These are phyloP conservation scores for Helenozyma baotianmanensis DNA, from an alignment of 805 yeast genomes.

Conservation along the genomic window DNA sequence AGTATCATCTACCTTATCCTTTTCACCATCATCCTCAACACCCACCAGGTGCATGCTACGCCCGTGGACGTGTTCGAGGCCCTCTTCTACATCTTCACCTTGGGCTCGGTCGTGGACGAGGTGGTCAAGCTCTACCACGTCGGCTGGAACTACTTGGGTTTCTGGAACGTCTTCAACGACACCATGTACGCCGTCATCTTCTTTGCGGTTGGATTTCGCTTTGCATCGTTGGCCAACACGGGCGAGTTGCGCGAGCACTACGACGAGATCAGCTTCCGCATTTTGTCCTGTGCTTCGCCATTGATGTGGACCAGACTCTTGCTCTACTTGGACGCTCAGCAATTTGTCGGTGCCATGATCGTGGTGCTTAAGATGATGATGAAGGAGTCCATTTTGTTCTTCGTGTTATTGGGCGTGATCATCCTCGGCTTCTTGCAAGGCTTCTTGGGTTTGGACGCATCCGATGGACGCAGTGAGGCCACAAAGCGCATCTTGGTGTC, in stretches of 20 bases:
- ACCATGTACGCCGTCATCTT: slow-evolving; percentile 54
- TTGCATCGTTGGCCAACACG: slow-evolving; percentile 27
- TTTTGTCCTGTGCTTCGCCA: slow-evolving; percentile 79
- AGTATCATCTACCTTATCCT: slow-evolving; percentile 59
- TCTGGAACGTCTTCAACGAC: slow-evolving; percentile 78
- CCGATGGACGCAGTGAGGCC: slow-evolving; percentile 79
- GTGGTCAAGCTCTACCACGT: slow-evolving; percentile 67
- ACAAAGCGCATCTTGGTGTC: slow-evolving; percentile 60
- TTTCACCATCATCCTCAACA: slow-evolving; percentile 61
- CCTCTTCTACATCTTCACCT: slow-evolving; percentile 58
- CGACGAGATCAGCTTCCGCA: slow-evolving; percentile 60
- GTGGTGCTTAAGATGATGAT: slow-evolving; percentile 82
- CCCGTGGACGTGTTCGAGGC: slow-evolving; percentile 45
- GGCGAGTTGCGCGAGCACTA: slow-evolving; percentile 26
- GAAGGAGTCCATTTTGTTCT: slow-evolving; percentile 81
- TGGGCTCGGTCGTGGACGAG: slow-evolving; percentile 68
- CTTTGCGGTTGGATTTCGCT: slow-evolving; percentile 52
- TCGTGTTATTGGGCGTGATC: slow-evolving; percentile 64
- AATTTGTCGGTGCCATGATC: slow-evolving; percentile 84
- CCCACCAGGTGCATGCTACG: slow-evolving; percentile 38
- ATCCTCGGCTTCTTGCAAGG: slow-evolving; percentile 83
- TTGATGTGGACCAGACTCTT: slow-evolving; percentile 79
- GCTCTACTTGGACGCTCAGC: slow-evolving; percentile 70
- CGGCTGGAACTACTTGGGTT: slow-evolving; percentile 66
- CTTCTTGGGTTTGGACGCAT: slow-evolving; percentile 78